Percentiles rank a stretch among this genome's conserved stretches.
phyloP scores from a whole-genome alignment of 768 basidiomycete species.

The Chiua virens region DNA sequence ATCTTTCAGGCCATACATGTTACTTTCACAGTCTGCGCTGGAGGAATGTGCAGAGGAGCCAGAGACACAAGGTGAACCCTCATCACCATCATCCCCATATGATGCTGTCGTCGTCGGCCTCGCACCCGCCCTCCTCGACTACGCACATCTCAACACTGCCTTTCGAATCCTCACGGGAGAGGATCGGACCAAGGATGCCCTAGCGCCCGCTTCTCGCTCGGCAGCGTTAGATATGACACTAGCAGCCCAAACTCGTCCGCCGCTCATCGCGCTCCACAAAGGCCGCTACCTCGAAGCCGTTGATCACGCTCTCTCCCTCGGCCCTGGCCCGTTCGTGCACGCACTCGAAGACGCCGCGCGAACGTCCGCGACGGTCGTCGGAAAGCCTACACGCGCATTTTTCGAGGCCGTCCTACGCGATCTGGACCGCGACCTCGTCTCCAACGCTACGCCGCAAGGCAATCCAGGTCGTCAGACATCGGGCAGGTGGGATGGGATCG shows the following conservation, averaged over 20 bases:
- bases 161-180: conserved; percentile 62
- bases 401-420: conserved; percentile 57
- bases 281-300: conserved; percentile 50
- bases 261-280: conserved; percentile 61
- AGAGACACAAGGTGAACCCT: neutral
- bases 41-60: conserved; percentile 38
- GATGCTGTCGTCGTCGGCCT: conserved; percentile 69
- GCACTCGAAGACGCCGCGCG: conserved; percentile 59
- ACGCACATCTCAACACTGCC: conserved; percentile 58
- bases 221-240: neutral
- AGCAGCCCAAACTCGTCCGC: conserved; percentile 4
- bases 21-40: conserved; percentile 52
- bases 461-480: too few relatives aligned
- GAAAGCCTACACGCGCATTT: conserved; percentile 61
- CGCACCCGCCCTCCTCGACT: conserved; percentile 51
- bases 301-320: conserved; percentile 55
- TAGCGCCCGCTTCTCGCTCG: neutral
- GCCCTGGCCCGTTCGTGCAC: conserved; percentile 68
- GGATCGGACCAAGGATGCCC: conserved; percentile 6
- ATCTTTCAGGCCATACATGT: conserved; percentile 48
- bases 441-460: neutral
- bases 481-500: conserved; percentile 25
- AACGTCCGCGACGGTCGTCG: conserved; percentile 51
- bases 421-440: conserved; percentile 28
- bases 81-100: conserved; percentile 21